Percentiles rank a stretch among this genome's conserved stretches.
phyloP scores from a whole-genome alignment of 2,329 filamentous ascomycete species.

The Akanthomyces muscarius region DNA sequence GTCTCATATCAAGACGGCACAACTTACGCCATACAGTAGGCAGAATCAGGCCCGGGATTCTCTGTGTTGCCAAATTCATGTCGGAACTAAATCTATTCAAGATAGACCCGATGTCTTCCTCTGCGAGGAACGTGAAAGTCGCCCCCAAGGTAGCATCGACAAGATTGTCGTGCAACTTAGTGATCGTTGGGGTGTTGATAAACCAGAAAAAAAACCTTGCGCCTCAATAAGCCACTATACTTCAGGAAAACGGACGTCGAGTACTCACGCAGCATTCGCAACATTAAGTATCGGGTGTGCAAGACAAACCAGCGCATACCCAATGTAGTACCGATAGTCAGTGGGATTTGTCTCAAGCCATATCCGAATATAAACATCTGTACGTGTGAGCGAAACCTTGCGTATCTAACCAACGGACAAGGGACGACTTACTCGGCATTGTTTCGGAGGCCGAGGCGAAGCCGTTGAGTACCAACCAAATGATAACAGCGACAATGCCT shows the following conservation, averaged over 20 bases:
- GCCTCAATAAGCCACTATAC: no score
- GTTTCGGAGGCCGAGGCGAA: neutral
- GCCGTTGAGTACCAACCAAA: neutral
- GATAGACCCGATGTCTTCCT: neutral
- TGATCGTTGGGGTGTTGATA: neutral
- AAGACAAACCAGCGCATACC: neutral
- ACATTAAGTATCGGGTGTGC: neutral
- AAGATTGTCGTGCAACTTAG: neutral
- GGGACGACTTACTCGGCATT: slow-evolving; percentile 1
- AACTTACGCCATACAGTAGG: slow-evolving; percentile 1
- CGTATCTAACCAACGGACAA: no score
- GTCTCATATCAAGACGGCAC: no score
- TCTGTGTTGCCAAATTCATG: neutral
- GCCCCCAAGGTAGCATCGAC: neutral
- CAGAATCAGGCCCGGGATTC: neutral
- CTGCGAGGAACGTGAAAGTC: neutral
- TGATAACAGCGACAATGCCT: neutral
- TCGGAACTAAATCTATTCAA: slow-evolving; percentile 10
- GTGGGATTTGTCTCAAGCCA: neutral
- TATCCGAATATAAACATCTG: slow-evolving; percentile 9
- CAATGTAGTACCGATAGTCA: neutral
- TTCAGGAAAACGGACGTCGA: no score
- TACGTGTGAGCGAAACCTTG: no score
- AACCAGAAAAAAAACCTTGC: neutral
- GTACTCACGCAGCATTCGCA: neutral